These are phyloP conservation scores for Hapsidospora chrysogenum DNA, from an alignment of 495 filamentous ascomycete species.

Conservation along the genomic window DNA sequence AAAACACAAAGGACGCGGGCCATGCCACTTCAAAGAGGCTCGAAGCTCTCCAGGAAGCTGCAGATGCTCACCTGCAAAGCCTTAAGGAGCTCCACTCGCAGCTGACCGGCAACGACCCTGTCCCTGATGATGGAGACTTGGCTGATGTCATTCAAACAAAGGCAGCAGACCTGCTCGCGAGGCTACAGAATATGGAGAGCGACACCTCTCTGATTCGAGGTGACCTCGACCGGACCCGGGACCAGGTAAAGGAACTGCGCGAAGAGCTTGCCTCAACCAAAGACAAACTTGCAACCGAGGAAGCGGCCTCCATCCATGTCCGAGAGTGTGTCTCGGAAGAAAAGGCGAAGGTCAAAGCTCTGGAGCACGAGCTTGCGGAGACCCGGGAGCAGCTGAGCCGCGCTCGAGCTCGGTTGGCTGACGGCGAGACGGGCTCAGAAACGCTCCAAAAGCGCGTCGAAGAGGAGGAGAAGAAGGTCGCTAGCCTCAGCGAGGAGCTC, in stretches of 20 bases:
- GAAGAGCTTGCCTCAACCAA: slow-evolving; percentile 23
- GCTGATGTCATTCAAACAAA: slow-evolving; percentile 46
- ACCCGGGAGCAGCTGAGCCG: slow-evolving; percentile 46
- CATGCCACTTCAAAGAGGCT: slow-evolving; percentile 33
- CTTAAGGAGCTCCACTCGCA: slow-evolving; percentile 46
- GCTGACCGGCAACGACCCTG: slow-evolving; percentile 35
- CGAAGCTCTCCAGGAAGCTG: slow-evolving; percentile 24
- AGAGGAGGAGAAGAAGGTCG: slow-evolving; percentile 49
- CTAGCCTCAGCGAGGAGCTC: slow-evolving; percentile 43
- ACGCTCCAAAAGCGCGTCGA: slow-evolving; percentile 51
- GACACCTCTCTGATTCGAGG: slow-evolving; percentile 24
- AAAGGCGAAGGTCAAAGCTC: slow-evolving; percentile 34
- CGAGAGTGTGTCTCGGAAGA: slow-evolving; percentile 38
- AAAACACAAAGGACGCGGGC: slow-evolving; percentile 32
- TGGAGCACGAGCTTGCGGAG: slow-evolving; percentile 48
- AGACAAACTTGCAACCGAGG: slow-evolving; percentile 30
- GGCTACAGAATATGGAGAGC: slow-evolving; percentile 22
- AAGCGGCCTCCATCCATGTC: slow-evolving; percentile 19
- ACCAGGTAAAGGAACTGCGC: slow-evolving; percentile 15
- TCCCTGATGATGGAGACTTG: slow-evolving; percentile 43
- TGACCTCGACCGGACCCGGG: slow-evolving; percentile 25
- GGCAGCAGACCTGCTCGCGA: slow-evolving; percentile 33
- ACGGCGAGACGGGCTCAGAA: slow-evolving; percentile 67
- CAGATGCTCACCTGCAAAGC: slow-evolving; percentile 33
- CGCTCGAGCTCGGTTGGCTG: slow-evolving; percentile 50